Conservation (phyloP, 768 basidiomycete genomes). For the Phylloporus arenicola region DNA sequence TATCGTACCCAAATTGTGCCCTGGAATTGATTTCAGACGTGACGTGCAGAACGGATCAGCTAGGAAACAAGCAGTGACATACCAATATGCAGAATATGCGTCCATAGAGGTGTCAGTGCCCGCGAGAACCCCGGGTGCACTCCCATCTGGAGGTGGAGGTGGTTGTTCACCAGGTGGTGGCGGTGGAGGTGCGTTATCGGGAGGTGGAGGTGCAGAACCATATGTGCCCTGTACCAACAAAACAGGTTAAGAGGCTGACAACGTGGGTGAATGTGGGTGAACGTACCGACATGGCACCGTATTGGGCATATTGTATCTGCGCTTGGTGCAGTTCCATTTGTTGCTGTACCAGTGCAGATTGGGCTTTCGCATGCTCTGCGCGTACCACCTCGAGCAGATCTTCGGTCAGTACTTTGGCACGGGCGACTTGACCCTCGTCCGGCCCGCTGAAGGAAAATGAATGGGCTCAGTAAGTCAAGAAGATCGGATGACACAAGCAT, state of each 20-base stretch:
- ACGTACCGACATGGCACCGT: slow-evolving; percentile 55
- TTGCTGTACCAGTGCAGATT: slow-evolving; percentile 56
- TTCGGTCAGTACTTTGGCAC: slow-evolving; percentile 82
- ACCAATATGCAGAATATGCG: slow-evolving; percentile 60
- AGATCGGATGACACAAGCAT: slow-evolving; percentile 25
- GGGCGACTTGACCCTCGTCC: slow-evolving; percentile 79
- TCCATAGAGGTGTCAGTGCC: slow-evolving; percentile 40
- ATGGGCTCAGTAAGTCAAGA: slow-evolving; percentile 16
- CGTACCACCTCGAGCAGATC: slow-evolving; percentile 87
- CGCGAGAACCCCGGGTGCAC: slow-evolving; percentile 40
- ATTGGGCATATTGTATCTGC: slow-evolving; percentile 74
- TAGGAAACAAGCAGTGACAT: slow-evolving; percentile 22
- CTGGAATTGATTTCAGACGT: slow-evolving; percentile 30
- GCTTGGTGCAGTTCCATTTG: slow-evolving; percentile 86
- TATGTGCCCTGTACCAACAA: slow-evolving; percentile 28
- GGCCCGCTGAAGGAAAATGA: slow-evolving; percentile 47
- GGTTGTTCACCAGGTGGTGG: slow-evolving; percentile 49
- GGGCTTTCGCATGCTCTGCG: slow-evolving; percentile 81
- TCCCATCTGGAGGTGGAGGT: slow-evolving; percentile 48
- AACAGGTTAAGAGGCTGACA: not conserved
- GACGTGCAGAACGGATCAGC: not conserved
- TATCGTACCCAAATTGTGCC: slow-evolving; percentile 84
- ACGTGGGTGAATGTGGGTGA: not conserved
- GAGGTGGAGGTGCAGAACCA: slow-evolving; percentile 35
- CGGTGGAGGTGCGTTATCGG: slow-evolving; percentile 37